Evolutionary conservation across 148 eudicot species (phyloP).

Genomic region (Gaultheria prostrata): DNA sequence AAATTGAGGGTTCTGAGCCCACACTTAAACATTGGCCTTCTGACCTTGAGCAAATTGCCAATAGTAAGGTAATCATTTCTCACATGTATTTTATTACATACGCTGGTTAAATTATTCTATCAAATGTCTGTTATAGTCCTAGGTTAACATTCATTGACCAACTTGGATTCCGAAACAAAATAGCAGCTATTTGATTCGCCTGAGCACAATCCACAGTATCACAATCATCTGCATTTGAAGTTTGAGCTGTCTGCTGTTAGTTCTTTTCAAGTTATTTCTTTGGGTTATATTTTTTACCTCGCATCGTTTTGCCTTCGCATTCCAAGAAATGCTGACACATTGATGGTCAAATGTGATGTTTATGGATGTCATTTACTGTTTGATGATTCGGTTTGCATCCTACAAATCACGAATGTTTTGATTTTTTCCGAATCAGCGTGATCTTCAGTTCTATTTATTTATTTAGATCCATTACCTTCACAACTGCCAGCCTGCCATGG

Average conservation of each 20-base stretch:
- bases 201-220: not conserved
- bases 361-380: not conserved
- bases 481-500: not conserved
- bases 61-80: constrained; percentile 1
- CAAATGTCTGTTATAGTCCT: not conserved
- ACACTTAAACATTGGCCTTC: not conserved
- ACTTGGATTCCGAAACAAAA: not conserved
- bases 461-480: not conserved
- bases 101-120: not conserved
- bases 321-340: not conserved
- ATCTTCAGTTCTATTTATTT: not conserved
- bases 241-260: not conserved
- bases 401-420: not conserved
- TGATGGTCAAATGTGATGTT: not conserved
- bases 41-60: not conserved
- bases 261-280: not conserved
- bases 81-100: not conserved
- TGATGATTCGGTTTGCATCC: not conserved
- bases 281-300: not conserved
- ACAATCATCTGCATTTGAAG: too few relatives aligned
- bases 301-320: not conserved
- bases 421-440: not conserved
- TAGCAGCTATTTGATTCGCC: not conserved
- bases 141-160: not conserved
- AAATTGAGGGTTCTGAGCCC: not conserved